phyloP scores from a whole-genome alignment of 345 rosid genomes.

The Syzygium oleosum region DNA sequence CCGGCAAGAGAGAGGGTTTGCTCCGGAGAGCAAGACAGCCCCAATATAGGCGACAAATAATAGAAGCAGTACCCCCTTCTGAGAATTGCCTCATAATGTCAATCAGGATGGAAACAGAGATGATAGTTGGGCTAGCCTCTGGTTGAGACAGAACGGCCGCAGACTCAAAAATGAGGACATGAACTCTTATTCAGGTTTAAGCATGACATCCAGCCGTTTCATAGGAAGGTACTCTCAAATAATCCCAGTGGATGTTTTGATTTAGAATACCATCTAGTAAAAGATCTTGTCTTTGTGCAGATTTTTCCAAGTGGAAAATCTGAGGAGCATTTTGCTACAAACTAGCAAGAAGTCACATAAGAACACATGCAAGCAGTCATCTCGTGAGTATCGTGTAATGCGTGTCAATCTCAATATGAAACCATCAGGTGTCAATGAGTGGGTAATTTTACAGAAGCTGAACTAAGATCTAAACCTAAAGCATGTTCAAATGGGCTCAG shows the following conservation, averaged over 20 bases:
- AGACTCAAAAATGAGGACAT: neutral
- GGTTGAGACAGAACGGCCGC: neutral
- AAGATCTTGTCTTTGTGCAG: neutral
- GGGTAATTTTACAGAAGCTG: neutral
- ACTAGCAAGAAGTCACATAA: neutral
- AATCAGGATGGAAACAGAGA: neutral
- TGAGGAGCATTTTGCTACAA: neutral
- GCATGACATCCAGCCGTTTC: neutral
- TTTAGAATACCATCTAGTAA: neutral
- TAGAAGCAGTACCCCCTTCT: neutral
- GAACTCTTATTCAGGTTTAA: neutral
- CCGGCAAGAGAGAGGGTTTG: neutral
- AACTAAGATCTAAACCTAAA: neutral
- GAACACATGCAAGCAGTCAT: neutral
- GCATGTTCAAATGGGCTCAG: neutral
- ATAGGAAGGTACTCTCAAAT: neutral
- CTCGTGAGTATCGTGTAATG: neutral
- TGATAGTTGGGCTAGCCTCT: neutral
- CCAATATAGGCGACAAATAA: neutral
- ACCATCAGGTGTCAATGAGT: neutral
- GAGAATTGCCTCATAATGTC: neutral
- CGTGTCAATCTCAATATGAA: neutral
- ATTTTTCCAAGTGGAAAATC: neutral
- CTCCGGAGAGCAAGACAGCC: neutral
- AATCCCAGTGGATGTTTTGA: neutral